These are phyloP conservation scores for Pseudocercospora ulei DNA, from an alignment of 2,329 filamentous ascomycete species.

Conservation along the genomic window DNA sequence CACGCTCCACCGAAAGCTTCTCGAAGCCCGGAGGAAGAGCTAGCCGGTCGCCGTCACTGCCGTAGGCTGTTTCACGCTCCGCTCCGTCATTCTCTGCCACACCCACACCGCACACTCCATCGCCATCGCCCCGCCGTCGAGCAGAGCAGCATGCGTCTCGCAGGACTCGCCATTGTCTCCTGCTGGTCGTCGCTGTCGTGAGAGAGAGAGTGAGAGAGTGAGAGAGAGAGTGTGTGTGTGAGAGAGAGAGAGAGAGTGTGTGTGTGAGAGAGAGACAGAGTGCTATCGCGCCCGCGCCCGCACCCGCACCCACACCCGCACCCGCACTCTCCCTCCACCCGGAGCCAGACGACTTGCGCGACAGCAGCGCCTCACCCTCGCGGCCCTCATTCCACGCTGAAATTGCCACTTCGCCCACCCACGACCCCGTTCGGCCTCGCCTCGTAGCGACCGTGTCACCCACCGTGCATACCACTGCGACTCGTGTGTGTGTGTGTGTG, in stretches of 20 bases:
- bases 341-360: background rate
- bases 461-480: constrained; percentile 8
- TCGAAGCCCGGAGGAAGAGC: background rate
- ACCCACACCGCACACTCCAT: background rate
- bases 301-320: background rate
- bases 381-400: constrained; percentile 13
- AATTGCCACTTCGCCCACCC: constrained; percentile 14
- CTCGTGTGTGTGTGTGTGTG: constrained; percentile 2
- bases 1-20: too few relatives aligned
- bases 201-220: too few relatives aligned
- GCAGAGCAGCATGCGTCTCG: background rate
- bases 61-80: background rate
- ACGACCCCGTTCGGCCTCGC: constrained; percentile 1
- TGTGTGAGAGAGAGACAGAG: too few relatives aligned
- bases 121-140: background rate
- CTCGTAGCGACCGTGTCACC: constrained; percentile 10
- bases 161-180: background rate
- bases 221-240: too few relatives aligned
- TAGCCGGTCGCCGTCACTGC: background rate
- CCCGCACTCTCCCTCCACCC: background rate
- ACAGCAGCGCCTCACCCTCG: too few relatives aligned
- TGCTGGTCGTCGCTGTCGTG: constrained; percentile 3
- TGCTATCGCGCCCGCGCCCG: background rate
- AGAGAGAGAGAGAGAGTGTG: too few relatives aligned
- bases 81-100: background rate